Conservation (phyloP, 148 eudicot genomes). For the Fallopia convolvulus region DNA sequence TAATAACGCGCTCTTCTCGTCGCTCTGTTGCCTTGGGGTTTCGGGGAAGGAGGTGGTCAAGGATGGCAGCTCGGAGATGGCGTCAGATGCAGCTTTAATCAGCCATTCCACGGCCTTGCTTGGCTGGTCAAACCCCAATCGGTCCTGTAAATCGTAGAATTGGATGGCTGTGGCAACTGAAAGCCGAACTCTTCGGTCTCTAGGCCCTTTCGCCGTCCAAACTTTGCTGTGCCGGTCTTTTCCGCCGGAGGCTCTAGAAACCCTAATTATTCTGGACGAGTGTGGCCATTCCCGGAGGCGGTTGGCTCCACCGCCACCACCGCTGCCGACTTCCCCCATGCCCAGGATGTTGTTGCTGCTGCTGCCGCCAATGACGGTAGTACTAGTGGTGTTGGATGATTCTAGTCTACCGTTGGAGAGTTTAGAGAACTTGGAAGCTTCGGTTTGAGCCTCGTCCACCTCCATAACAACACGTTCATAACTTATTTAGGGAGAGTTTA, state of each 20-base stretch:
- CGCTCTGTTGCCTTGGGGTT: constrained; percentile 41
- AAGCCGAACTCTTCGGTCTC: constrained; percentile 73
- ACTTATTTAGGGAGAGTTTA: constrained; percentile 19
- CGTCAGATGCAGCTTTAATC: constrained; percentile 56
- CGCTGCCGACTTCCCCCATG: constrained; percentile 12
- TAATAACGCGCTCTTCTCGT: constrained; percentile 20
- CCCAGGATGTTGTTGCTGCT: constrained; percentile 14
- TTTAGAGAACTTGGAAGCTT: constrained; percentile 52
- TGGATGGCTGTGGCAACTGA: constrained; percentile 84
- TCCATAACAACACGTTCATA: constrained; percentile 71
- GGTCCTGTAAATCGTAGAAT: constrained; percentile 79
- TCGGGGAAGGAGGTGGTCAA: constrained; percentile 41
- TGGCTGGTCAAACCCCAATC: constrained; percentile 79
- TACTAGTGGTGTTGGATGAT: constrained; percentile 16
- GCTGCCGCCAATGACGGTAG: neutral
- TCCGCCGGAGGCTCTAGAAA: constrained; percentile 82
- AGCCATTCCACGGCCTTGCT: constrained; percentile 97
- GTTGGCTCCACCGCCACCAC: neutral
- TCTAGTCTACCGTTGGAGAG: constrained; percentile 31
- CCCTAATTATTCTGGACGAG: constrained; percentile 80
- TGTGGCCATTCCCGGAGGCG: constrained; percentile 61
- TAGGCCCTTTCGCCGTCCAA: constrained; percentile 67
- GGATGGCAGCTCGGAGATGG: constrained; percentile 72
- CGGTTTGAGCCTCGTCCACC: constrained; percentile 60
- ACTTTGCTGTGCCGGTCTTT: constrained; percentile 95